These are phyloP conservation scores for Eucalyptus marginata DNA, from an alignment of 345 rosid species.

Conservation along the genomic window DNA sequence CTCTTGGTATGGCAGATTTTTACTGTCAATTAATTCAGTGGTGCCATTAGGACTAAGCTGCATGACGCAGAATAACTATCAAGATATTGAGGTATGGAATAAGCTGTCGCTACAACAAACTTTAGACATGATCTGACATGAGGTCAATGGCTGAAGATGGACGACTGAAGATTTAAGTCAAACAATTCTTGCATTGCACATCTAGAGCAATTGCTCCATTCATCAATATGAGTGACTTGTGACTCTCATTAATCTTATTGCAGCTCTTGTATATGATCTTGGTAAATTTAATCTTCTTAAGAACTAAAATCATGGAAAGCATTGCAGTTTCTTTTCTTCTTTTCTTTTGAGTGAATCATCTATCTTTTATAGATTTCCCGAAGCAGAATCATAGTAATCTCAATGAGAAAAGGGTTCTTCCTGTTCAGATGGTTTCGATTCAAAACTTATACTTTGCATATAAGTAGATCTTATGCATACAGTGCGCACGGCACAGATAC, in stretches of 20 bases:
- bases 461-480: not conserved
- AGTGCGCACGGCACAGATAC: not conserved
- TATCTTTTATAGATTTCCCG: not conserved
- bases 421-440: not conserved
- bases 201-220: not conserved
- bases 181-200: not conserved
- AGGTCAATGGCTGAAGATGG: not conserved
- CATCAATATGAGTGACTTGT: not conserved
- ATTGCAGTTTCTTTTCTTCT: too few species aligned
- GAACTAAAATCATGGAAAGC: not conserved
- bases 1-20: not conserved
- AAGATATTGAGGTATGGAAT: not conserved
- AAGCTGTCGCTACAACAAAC: not conserved
- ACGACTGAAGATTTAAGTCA: not conserved
- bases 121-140: not conserved
- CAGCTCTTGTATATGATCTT: not conserved
- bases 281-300: not conserved
- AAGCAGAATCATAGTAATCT: not conserved
- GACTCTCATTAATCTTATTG: not conserved
- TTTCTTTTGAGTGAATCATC: not conserved
- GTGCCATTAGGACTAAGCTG: not conserved
- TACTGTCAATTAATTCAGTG: not conserved
- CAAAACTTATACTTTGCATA: not conserved
- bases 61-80: not conserved
- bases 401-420: not conserved